Evolutionary conservation across 2,329 filamentous ascomycete genomes (phyloP).

Genomic region (Fusarium concolor): DNA sequence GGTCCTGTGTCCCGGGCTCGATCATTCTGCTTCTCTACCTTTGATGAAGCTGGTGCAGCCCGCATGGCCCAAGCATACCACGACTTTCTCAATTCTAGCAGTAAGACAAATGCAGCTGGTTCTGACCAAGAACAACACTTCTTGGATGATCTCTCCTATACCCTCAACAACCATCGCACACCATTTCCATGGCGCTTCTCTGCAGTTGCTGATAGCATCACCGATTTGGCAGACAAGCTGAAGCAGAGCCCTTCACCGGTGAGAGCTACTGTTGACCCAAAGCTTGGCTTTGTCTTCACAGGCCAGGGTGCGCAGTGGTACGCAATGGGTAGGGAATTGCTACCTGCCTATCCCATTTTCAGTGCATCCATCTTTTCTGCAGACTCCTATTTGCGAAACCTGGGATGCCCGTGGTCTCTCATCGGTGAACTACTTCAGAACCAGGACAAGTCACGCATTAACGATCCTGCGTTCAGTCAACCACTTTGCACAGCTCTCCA

Average conservation of each 20-base stretch:
- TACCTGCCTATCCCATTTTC: conserved; percentile 1
- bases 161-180: conserved; percentile 11
- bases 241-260: background rate
- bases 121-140: background rate
- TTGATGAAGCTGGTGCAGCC: conserved; percentile 4
- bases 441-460: background rate
- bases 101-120: background rate
- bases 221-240: background rate
- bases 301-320: conserved; percentile 31
- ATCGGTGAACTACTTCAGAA: too few relatives aligned
- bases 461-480: conserved; percentile 40
- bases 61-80: conserved; percentile 2
- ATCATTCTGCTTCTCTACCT: conserved; percentile 8
- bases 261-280: background rate
- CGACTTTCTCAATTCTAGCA: background rate
- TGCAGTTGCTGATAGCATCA: background rate
- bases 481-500: background rate
- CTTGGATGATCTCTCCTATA: conserved; percentile 8
- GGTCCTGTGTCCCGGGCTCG: background rate
- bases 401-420: conserved; percentile 3
- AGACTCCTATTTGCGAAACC: conserved; percentile 3
- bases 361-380: background rate
- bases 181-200: conserved; percentile 7
- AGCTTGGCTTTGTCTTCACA: conserved; percentile 25
- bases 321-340: conserved; percentile 23